Conservation (phyloP, 2,329 filamentous ascomycete species). For the Epicoccum nigrum region DNA sequence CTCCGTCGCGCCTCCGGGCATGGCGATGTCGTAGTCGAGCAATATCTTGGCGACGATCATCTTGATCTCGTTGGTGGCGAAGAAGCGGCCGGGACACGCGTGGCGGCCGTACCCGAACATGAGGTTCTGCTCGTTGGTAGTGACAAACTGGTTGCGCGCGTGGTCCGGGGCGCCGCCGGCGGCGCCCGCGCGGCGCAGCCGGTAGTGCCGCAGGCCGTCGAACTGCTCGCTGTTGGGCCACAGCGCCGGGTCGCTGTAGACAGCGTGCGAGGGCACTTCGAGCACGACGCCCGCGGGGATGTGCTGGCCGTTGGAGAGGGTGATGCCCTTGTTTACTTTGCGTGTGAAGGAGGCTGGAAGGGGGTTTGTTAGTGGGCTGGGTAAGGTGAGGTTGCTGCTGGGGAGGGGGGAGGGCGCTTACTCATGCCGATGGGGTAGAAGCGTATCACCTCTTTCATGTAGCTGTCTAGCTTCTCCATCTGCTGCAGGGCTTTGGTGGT, state of each 20-base stretch:
- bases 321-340: conserved; percentile 58
- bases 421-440: conserved; percentile 32
- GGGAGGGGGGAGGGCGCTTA: no score
- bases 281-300: conserved; percentile 45
- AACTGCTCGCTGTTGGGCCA: conserved; percentile 36
- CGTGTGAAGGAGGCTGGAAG: conserved; percentile 54
- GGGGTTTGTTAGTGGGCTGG: background rate
- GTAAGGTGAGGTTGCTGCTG: no score
- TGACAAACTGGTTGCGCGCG: conserved; percentile 42
- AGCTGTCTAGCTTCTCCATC: conserved; percentile 46
- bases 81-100: conserved; percentile 44
- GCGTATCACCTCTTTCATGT: conserved; percentile 45
- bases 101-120: conserved; percentile 41
- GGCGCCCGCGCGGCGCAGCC: conserved; percentile 32
- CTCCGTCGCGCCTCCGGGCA: conserved; percentile 23
- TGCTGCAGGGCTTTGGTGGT: conserved; percentile 39
- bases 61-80: conserved; percentile 44
- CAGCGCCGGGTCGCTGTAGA: conserved; percentile 31
- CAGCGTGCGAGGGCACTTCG: conserved; percentile 37
- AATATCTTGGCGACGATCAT: conserved; percentile 38
- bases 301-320: conserved; percentile 61
- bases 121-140: conserved; percentile 32
- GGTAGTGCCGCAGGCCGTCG: conserved; percentile 42
- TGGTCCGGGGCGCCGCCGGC: conserved; percentile 29
- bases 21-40: conserved; percentile 37